phyloP scores from a whole-genome alignment of 306 rosid species.

The Datisca glomerata region DNA sequence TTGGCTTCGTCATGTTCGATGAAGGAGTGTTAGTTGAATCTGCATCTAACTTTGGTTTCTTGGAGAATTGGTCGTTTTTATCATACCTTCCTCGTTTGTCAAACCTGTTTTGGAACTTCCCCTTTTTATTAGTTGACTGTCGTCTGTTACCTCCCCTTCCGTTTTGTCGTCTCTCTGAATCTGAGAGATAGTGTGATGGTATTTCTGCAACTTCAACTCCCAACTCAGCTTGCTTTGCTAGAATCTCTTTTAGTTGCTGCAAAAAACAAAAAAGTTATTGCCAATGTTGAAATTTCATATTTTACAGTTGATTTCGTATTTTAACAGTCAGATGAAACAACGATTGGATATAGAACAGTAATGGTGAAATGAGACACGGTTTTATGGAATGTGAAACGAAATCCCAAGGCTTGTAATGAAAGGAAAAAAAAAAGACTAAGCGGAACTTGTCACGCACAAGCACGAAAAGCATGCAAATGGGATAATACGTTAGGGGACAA shows the following conservation, averaged over 20 bases:
- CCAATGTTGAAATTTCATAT: neutral
- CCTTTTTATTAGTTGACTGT: neutral
- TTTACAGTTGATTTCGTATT: neutral
- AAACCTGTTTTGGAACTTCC: constrained; percentile 27
- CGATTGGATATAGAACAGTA: no score
- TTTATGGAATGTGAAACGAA: no score
- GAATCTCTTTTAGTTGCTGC: constrained; percentile 74
- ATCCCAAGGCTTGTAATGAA: no score
- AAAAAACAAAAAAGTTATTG: constrained; percentile 8
- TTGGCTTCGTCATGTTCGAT: constrained; percentile 31
- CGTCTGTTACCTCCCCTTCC: constrained; percentile 22
- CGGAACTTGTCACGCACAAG: no score
- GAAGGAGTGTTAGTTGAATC: constrained; percentile 10
- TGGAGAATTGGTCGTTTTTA: constrained; percentile 24
- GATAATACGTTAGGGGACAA: no score
- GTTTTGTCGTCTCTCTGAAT: constrained; percentile 24
- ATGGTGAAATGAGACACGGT: no score
- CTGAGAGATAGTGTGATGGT: constrained; percentile 57
- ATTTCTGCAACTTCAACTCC: constrained; percentile 94
- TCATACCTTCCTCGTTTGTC: constrained; percentile 29
- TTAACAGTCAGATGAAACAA: no score
- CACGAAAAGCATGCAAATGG: no score
- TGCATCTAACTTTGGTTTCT: constrained; percentile 41
- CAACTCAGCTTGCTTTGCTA: constrained; percentile 83
- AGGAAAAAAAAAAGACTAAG: no score